phyloP scores from a whole-genome alignment of 2,329 filamentous ascomycete genomes.

The Plectosphaerella plurivora region DNA sequence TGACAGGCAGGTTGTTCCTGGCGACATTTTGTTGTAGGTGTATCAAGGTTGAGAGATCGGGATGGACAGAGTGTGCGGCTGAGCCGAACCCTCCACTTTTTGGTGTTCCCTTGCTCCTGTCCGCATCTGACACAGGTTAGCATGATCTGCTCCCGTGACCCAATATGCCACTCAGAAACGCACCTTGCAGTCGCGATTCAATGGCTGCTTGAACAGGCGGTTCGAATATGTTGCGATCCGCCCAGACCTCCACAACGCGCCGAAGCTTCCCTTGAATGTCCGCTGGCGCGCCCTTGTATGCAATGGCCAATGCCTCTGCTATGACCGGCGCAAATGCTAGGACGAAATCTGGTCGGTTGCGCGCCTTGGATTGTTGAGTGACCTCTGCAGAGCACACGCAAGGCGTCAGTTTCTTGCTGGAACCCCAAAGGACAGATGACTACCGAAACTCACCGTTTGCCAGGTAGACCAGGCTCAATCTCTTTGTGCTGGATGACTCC shows the following conservation, averaged over 20 bases:
- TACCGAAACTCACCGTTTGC: constrained; percentile 72
- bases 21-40: constrained; percentile 68
- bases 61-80: constrained; percentile 58
- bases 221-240: constrained; percentile 81
- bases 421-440: neutral
- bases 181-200: constrained; percentile 76
- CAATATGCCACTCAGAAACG: constrained; percentile 13
- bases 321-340: constrained; percentile 88
- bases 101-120: neutral
- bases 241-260: constrained; percentile 93
- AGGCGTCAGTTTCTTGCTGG: neutral
- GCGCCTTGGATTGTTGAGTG: constrained; percentile 89
- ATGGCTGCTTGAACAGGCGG: constrained; percentile 72
- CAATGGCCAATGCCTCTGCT: constrained; percentile 81
- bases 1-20: constrained; percentile 67
- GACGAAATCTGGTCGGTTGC: constrained; percentile 88
- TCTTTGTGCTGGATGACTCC: constrained; percentile 79
- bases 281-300: constrained; percentile 82
- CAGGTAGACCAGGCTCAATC: constrained; percentile 87
- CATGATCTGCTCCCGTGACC: neutral
- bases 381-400: constrained; percentile 61
- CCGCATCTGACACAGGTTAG: neutral
- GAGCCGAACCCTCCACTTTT: constrained; percentile 55
- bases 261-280: constrained; percentile 86
- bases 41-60: constrained; percentile 73